phyloP scores from a whole-genome alignment of 2,329 filamentous ascomycete species.

The Fusarium verticillioides region DNA sequence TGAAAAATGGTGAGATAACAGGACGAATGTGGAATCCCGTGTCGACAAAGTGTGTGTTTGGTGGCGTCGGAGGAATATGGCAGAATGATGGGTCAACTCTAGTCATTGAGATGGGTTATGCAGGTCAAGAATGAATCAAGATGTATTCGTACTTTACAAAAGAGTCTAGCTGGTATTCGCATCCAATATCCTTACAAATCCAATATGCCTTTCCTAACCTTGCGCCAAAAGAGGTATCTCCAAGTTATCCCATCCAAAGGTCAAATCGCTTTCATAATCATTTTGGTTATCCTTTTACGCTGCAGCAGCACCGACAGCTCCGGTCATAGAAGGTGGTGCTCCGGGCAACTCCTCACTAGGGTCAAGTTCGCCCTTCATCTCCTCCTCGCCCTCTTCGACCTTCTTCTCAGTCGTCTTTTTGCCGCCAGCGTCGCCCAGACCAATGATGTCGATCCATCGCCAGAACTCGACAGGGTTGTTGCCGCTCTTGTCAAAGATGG shows the following conservation, averaged over 20 bases:
- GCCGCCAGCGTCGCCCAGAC: conserved; percentile 54
- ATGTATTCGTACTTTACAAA: conserved; percentile 10
- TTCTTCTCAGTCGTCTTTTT: conserved; percentile 47
- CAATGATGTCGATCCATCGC: conserved; percentile 64
- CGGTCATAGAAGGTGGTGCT: conserved; percentile 4
- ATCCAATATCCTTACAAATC: not conserved
- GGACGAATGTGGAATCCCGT: conserved; percentile 42
- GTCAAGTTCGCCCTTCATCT: conserved; percentile 52
- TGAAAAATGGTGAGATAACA: conserved; percentile 11
- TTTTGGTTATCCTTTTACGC: conserved; percentile 25
- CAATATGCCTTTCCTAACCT: conserved; percentile 1
- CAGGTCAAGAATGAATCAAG: not conserved
- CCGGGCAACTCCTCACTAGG: conserved; percentile 44
- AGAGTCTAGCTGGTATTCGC: conserved; percentile 3
- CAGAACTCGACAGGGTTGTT: conserved; percentile 58
- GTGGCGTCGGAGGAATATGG: conserved; percentile 37
- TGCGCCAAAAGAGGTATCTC: conserved; percentile 36
- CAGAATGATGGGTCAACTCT: conserved; percentile 25
- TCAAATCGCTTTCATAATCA: conserved; percentile 35
- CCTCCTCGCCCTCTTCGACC: conserved; percentile 50
- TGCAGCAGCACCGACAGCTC: conserved; percentile 28
- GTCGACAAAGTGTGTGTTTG: conserved; percentile 34
- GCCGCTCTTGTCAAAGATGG: conserved; percentile 60
- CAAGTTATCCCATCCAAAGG: conserved; percentile 9
- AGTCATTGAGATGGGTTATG: conserved; percentile 33